Base-by-base conservation (phyloP, 192 early-diverging fungal genomes). In the Piromyces sp. region DNA sequence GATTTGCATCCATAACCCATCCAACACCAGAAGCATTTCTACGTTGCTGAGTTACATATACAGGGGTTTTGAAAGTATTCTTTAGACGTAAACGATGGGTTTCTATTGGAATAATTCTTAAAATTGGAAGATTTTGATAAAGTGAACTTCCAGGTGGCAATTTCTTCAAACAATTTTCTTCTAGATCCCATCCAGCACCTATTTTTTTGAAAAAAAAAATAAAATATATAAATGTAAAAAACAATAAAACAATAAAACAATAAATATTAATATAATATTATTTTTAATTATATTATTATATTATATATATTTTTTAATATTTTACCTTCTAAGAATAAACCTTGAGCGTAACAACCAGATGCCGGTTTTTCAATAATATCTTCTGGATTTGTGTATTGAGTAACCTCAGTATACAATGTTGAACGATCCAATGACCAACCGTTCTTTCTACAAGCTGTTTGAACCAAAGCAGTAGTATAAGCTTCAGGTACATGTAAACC, bases 1-100 rank as follows among this genome's bases (percentile, higher is more conserved):
- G 83, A 81, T 92, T 89, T 28, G 91, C 91, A 80, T 92, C 91
- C 86, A 92, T 90, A 78, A 92, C 91, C 91, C 89, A 92, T 58
- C 91, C 91, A 80, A 89, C 85, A 26, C 89, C 89, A 38, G 87
- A 86, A 5, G 91, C 91, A 82, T 92, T 90, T 58, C 91, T 82
- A 79, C 91, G 79, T 78, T 90, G 87, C 81, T 89, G 89, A 1
- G 91, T 92, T 11, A 89, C 91, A 82, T 92, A 92, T 30, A 92
- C 89, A 9, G 91, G 91, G 22, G 91, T 92, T 30, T 89, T 86
- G 84, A 92, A 92, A 2, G 91, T 92, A 83, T 90, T 92, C 78
- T 90, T 86, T 5, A 92, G 87, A 82, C 90, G 90, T 79, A 92
- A 81, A 79, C 89, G 79, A 58, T 89, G 86, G 14, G 87, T 36